Evolutionary conservation across 352 stramenopile species (phyloP).

Genomic region (Pythium inflatum): DNA sequence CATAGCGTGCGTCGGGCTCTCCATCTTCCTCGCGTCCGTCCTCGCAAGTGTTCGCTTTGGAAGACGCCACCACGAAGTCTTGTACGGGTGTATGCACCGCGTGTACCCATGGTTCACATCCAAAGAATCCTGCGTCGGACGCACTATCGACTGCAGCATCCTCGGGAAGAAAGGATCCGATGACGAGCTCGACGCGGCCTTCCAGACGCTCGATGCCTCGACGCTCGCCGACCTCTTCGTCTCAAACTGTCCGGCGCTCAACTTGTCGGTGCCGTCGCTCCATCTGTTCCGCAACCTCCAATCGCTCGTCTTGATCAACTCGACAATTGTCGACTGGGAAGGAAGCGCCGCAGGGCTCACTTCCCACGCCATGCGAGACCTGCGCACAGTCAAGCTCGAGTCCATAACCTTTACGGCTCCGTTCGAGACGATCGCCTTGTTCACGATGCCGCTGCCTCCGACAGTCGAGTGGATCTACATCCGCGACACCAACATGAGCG

Average conservation of each 20-base stretch:
- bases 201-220: background rate
- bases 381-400: slow-evolving; percentile 1
- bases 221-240: slow-evolving; percentile 15
- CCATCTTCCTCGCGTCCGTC: background rate
- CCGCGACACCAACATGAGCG: background rate
- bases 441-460: background rate
- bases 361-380: background rate
- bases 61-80: no score
- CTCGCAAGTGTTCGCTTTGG: no score
- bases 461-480: slow-evolving; percentile 24
- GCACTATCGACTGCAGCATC: slow-evolving; percentile 8
- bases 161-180: background rate
- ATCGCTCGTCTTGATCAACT: background rate
- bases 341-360: background rate
- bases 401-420: background rate
- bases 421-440: background rate
- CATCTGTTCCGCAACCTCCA: slow-evolving; percentile 2
- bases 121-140: slow-evolving; percentile 16
- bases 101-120: slow-evolving; percentile 26
- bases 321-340: slow-evolving; percentile 4
- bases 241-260: slow-evolving; percentile 5
- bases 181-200: background rate
- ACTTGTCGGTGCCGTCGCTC: background rate
- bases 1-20: background rate
- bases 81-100: slow-evolving; percentile 10